Percentiles rank a stretch among this genome's conserved stretches.
phyloP scores from a whole-genome alignment of 139 green algal species.

The Coelastrella sp. region DNA sequence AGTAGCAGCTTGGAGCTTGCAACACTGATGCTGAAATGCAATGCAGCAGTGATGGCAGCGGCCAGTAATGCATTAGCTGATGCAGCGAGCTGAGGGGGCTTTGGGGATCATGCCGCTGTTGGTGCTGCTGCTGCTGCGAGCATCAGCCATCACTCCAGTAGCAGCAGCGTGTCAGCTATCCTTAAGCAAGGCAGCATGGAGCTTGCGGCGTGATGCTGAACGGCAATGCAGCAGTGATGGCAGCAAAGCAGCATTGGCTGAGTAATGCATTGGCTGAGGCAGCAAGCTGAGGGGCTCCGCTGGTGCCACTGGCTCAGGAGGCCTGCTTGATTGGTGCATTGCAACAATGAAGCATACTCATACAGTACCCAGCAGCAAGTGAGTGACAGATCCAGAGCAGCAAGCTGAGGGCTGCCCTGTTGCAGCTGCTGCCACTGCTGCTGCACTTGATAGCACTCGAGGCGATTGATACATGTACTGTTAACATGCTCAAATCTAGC shows the following conservation, averaged over 20 bases:
- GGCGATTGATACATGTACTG: too few species aligned
- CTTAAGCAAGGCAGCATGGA: background rate
- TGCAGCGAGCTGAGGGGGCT: background rate
- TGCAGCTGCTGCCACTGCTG: too few species aligned
- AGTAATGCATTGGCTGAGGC: conserved; percentile 23
- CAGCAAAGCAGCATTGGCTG: too few species aligned
- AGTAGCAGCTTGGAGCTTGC: background rate
- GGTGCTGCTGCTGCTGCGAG: background rate
- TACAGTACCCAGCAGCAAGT: too few species aligned
- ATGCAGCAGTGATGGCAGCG: conserved; percentile 8
- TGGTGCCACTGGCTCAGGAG: too few species aligned
- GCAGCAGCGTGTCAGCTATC: background rate
- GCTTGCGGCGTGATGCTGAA: background rate
- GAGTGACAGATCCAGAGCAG: too few species aligned
- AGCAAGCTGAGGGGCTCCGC: background rate
- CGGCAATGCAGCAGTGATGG: too few species aligned
- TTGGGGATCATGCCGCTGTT: too few species aligned
- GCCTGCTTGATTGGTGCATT: too few species aligned
- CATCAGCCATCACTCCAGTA: background rate
- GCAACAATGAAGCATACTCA: too few species aligned
- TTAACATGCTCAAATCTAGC: too few species aligned
- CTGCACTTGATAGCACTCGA: too few species aligned
- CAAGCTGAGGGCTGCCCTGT: background rate
- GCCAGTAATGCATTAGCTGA: conserved; percentile 10
- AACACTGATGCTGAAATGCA: background rate